These are phyloP conservation scores for Globisporangium recalcitrans DNA, from an alignment of 352 stramenopile genomes.

Conservation along the genomic window DNA sequence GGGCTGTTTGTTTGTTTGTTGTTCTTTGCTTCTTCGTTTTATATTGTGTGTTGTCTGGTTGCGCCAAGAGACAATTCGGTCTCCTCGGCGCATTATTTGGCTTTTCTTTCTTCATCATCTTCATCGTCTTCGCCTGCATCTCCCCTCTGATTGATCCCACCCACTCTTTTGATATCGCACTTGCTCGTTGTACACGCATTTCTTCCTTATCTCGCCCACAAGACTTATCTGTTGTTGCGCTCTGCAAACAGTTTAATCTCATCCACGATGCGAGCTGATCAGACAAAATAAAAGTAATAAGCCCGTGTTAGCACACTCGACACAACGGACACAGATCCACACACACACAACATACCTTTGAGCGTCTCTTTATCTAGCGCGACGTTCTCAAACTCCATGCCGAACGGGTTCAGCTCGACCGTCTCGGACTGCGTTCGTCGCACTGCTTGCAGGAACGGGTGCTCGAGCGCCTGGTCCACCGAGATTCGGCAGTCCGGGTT, in stretches of 20 bases:
- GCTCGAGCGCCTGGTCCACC: conserved; percentile 78
- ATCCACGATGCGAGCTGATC: conserved; percentile 76
- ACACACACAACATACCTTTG: conserved; percentile 51
- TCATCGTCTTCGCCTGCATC: neutral
- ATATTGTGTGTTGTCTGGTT: conserved; percentile 6
- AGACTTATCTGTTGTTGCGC: conserved; percentile 58
- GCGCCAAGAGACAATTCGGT: neutral
- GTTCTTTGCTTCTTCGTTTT: conserved; percentile 9
- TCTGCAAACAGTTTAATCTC: conserved; percentile 84
- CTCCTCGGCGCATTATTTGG: neutral
- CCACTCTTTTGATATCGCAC: neutral
- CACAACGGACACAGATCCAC: no score
- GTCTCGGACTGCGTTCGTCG: conserved; percentile 66
- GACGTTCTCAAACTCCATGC: conserved; percentile 89
- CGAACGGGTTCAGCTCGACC: conserved; percentile 70
- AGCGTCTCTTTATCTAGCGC: conserved; percentile 76
- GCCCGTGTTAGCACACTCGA: no score
- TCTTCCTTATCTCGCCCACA: neutral
- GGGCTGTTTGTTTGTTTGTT: neutral
- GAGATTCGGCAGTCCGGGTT: conserved; percentile 80
- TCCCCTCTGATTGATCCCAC: neutral
- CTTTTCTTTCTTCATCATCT: conserved; percentile 4
- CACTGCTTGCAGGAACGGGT: conserved; percentile 81
- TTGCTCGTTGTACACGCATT: conserved; percentile 10
- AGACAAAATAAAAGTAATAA: conserved; percentile 2